These are phyloP conservation scores for Apiotrichum veenhuisii DNA, from an alignment of 1,284 basidiomycete genomes.

Conservation along the genomic window DNA sequence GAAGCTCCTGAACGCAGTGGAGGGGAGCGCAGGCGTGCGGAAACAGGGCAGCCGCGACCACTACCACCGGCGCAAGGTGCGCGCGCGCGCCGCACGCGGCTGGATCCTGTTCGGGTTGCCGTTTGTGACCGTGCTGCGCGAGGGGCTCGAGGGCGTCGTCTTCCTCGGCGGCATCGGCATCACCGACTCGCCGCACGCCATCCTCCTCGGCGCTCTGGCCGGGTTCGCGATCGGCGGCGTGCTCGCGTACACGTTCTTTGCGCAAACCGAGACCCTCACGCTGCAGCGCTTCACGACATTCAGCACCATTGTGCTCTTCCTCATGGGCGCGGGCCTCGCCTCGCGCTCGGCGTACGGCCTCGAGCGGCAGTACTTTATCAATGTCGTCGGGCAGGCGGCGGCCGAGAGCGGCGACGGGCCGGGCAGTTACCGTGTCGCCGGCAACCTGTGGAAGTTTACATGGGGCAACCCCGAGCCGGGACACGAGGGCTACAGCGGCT, in stretches of 20 bases:
- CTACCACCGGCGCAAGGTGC: slow-evolving; percentile 10
- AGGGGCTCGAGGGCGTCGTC: slow-evolving; percentile 84
- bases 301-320: slow-evolving; percentile 77
- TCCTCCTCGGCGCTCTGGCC: slow-evolving; percentile 61
- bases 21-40: slow-evolving; percentile 39
- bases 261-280: slow-evolving; percentile 38
- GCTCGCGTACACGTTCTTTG: slow-evolving; percentile 47
- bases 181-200: slow-evolving; percentile 51
- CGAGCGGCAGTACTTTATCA: slow-evolving; percentile 63
- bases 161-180: slow-evolving; percentile 72
- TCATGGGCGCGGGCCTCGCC: slow-evolving; percentile 84
- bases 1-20: slow-evolving; percentile 73
- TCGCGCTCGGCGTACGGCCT: slow-evolving; percentile 66
- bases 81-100: slow-evolving; percentile 18
- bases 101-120: slow-evolving; percentile 74
- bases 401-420: slow-evolving; percentile 77
- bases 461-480: slow-evolving; percentile 67
- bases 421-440: slow-evolving; percentile 69
- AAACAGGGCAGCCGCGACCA: slow-evolving; percentile 9
- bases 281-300: slow-evolving; percentile 70
- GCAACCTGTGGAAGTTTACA: slow-evolving; percentile 78
- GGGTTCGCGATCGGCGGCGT: slow-evolving; percentile 65
- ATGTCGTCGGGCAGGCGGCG: slow-evolving; percentile 62
- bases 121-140: slow-evolving; percentile 79
- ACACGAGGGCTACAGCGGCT: slow-evolving; percentile 51